phyloP scores from a whole-genome alignment of 768 basidiomycete species.

The Naganishia kalamii region DNA sequence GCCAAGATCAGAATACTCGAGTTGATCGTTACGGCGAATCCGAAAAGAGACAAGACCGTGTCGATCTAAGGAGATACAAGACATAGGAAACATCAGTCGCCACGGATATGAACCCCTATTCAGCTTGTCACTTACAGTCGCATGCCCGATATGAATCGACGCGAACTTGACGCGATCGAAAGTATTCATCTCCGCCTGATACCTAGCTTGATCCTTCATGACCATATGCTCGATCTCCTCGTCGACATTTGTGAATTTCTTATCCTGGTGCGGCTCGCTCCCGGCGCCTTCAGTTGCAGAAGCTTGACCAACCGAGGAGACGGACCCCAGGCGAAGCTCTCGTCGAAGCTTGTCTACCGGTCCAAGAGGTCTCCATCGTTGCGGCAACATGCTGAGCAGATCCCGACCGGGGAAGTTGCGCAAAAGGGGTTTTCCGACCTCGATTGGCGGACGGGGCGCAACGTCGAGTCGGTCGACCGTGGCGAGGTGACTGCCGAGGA shows the following conservation, averaged over 20 bases:
- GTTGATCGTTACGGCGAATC: conserved; percentile 83
- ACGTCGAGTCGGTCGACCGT: conserved; percentile 65
- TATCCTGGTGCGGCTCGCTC: conserved; percentile 13
- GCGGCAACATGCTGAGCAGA: neutral
- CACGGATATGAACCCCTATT: neutral
- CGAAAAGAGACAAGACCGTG: conserved; percentile 60
- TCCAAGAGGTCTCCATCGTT: neutral
- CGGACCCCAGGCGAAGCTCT: neutral
- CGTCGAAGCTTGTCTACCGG: neutral
- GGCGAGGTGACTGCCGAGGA: conserved; percentile 65
- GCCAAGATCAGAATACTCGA: conserved; percentile 72
- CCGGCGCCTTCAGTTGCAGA: too few relatives aligned
- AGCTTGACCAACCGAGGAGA: too few relatives aligned
- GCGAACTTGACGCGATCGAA: conserved; percentile 46
- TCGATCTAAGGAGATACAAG: conserved; percentile 49
- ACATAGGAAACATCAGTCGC: neutral
- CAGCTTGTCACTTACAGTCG: conserved; percentile 34
- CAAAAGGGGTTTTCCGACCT: neutral
- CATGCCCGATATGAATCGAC: conserved; percentile 41
- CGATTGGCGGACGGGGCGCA: neutral
- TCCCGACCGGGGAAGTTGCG: neutral
- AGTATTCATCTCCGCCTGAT: conserved; percentile 33
- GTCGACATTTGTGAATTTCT: conserved; percentile 21
- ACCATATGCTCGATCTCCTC: conserved; percentile 21
- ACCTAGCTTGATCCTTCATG: conserved; percentile 25